Percentiles rank a stretch among this genome's conserved stretches.
Evolutionary conservation across 78 protist species (phyloP).

Genomic region (Polysphondylium violaceum): DNA sequence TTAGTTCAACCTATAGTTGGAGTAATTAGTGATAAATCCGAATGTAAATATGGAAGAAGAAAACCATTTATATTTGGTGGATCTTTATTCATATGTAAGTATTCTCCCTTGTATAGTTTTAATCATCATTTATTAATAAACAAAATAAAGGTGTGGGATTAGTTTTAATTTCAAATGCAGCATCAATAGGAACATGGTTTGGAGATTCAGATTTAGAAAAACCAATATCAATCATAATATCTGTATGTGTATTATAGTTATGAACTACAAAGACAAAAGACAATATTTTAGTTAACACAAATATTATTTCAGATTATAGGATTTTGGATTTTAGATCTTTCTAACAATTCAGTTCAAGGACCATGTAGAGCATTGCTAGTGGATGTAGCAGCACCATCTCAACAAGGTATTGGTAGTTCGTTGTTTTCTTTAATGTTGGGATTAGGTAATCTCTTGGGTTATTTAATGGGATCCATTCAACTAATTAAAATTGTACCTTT

Average conservation of each 20-base stretch:
- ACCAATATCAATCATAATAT: conserved; percentile 9
- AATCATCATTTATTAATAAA: neutral
- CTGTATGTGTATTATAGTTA: conserved; percentile 2
- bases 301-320: conserved; percentile 65
- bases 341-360: conserved; percentile 84
- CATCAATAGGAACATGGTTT: conserved; percentile 43
- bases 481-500: conserved; percentile 49
- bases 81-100: conserved; percentile 48
- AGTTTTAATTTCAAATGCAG: conserved; percentile 81
- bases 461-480: conserved; percentile 53
- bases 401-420: conserved; percentile 79
- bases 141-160: conserved; percentile 18
- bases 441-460: conserved; percentile 80
- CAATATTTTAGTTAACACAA: neutral
- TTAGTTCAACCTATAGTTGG: conserved; percentile 86
- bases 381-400: conserved; percentile 79
- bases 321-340: conserved; percentile 85
- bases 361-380: conserved; percentile 83
- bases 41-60: conserved; percentile 77
- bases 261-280: neutral
- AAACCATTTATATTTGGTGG: conserved; percentile 81
- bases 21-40: conserved; percentile 78
- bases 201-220: conserved; percentile 55
- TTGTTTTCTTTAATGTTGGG: conserved; percentile 78
- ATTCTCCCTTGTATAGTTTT: neutral